Evolutionary conservation across 768 basidiomycete species (phyloP).

Genomic region (Boletus bicolor): DNA sequence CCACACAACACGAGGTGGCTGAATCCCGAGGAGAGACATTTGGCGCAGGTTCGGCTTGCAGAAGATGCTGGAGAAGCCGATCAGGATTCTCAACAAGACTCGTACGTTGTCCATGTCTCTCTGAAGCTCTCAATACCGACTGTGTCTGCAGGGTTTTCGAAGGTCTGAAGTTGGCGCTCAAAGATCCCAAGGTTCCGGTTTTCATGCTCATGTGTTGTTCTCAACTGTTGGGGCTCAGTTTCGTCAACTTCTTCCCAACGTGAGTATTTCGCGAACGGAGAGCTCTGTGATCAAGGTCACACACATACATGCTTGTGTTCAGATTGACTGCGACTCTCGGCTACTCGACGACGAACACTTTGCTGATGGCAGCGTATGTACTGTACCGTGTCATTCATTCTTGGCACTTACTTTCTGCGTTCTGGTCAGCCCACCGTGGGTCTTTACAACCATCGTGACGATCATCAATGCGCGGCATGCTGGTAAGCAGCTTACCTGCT

Average conservation of each 20-base stretch:
- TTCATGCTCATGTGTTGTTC: conserved; percentile 53
- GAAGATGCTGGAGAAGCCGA: conserved; percentile 71
- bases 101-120: conserved; percentile 38
- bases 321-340: conserved; percentile 61
- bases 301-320: neutral
- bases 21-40: conserved; percentile 42
- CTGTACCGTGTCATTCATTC: neutral
- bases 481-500: conserved; percentile 25
- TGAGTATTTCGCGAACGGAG: conserved; percentile 17
- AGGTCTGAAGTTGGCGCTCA: conserved; percentile 47
- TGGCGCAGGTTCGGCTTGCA: conserved; percentile 65
- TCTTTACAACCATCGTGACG: conserved; percentile 48
- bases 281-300: neutral
- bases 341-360: conserved; percentile 55
- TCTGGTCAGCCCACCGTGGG: conserved; percentile 55
- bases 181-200: conserved; percentile 51
- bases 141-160: conserved; percentile 13
- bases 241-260: conserved; percentile 60
- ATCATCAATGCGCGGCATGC: conserved; percentile 57
- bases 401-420: neutral
- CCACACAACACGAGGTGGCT: conserved; percentile 65
- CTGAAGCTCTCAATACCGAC: neutral
- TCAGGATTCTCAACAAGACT: conserved; percentile 51
- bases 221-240: conserved; percentile 56
- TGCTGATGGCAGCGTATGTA: conserved; percentile 58